Percentiles rank a stretch among this genome's conserved stretches.
Evolutionary conservation across 768 basidiomycete genomes (phyloP).

Genomic region (Leccinellum rugosiceps): DNA sequence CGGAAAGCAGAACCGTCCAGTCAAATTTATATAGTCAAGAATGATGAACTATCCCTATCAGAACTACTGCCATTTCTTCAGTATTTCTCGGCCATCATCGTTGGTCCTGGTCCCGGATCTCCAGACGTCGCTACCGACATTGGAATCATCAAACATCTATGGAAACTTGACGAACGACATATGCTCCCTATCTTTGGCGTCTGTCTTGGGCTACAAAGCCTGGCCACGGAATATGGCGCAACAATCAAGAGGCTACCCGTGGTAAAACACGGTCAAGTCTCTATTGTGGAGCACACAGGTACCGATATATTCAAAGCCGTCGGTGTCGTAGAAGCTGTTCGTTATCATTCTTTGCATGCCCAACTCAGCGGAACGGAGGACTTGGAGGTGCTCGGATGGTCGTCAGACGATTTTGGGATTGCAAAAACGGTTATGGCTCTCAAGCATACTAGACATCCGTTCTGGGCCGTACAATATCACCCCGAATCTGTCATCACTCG

Average conservation of each 20-base stretch:
- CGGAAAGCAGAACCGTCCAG: conserved; percentile 59
- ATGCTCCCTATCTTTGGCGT: conserved; percentile 78
- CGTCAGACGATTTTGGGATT: conserved; percentile 63
- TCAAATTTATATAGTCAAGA: conserved; percentile 67
- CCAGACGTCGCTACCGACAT: conserved; percentile 60
- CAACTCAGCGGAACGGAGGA: conserved; percentile 43
- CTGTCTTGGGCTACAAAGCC: conserved; percentile 78
- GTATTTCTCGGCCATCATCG: conserved; percentile 65
- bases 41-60: conserved; percentile 54
- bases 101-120: conserved; percentile 82
- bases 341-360: conserved; percentile 79
- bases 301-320: conserved; percentile 61
- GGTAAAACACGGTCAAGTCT: conserved; percentile 82
- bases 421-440: conserved; percentile 73
- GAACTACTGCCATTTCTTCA: conserved; percentile 51
- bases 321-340: conserved; percentile 54
- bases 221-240: conserved; percentile 64
- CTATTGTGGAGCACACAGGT: conserved; percentile 55
- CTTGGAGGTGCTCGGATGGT: conserved; percentile 70
- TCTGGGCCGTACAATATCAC: conserved; percentile 90
- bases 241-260: conserved; percentile 52
- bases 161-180: conserved; percentile 53
- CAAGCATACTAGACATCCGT: conserved; percentile 60
- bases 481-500: conserved; percentile 79
- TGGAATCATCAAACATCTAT: conserved; percentile 67